A percentile compares a stretch with the other conserved stretches of the same genome.
Conservation (phyloP, 2,329 filamentous ascomycete species). For the Apiospora pterosperma region DNA sequence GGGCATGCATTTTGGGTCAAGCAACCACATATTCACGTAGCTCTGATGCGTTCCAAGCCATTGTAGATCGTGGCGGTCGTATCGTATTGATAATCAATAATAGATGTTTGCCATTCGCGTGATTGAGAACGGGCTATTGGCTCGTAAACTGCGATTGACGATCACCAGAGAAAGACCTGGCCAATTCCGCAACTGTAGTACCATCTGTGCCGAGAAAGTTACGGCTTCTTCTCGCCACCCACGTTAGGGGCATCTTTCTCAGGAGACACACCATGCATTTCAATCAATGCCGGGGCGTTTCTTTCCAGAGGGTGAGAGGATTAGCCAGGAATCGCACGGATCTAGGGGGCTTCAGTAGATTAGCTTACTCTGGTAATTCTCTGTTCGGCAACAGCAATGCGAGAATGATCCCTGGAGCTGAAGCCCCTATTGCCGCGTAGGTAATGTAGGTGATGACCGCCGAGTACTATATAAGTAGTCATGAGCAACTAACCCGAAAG, state of each 20-base stretch:
- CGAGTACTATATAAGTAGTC: conserved; percentile 15
- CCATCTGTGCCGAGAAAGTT: no score
- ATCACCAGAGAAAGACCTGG: no score
- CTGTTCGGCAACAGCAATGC: conserved; percentile 20
- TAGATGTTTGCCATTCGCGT: background rate
- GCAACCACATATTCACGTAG: background rate
- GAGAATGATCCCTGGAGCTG: conserved; percentile 16
- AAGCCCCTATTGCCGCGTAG: conserved; percentile 20
- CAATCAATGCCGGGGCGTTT: background rate
- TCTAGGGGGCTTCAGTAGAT: background rate
- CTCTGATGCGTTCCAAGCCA: background rate
- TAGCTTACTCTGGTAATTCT: conserved; percentile 12
- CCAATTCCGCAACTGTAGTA: no score
- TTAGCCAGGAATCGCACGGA: background rate
- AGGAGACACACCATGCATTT: background rate
- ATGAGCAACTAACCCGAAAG: background rate
- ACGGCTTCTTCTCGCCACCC: background rate
- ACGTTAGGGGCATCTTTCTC: background rate
- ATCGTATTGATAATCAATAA: background rate
- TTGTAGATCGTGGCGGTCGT: background rate
- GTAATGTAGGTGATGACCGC: conserved; percentile 24
- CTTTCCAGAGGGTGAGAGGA: background rate
- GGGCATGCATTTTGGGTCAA: background rate
- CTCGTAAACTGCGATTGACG: background rate
- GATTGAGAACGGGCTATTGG: background rate